Evolutionary conservation across 23 red algal species (phyloP).

Genomic region (Gracilaria vermiculophylla): DNA sequence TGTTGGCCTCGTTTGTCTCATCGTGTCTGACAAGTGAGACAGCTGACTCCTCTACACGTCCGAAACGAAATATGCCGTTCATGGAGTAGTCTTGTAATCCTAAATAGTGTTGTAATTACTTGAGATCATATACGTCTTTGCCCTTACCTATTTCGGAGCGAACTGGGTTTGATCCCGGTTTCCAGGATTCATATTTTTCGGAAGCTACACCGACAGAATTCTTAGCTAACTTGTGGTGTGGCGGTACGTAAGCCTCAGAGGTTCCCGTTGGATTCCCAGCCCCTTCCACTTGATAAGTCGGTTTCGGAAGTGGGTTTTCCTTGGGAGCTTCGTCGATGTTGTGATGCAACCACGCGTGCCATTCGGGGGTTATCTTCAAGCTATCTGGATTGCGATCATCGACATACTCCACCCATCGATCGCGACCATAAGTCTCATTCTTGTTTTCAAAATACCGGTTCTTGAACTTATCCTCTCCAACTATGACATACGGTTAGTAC

Average conservation of each 20-base stretch:
- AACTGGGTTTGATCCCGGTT: background rate
- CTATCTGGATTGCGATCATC: slow-evolving; percentile 72
- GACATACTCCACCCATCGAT: slow-evolving; percentile 96
- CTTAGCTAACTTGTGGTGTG: slow-evolving; percentile 26
- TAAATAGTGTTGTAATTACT: background rate
- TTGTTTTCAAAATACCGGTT: slow-evolving; percentile 94
- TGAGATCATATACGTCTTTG: slow-evolving; percentile 58
- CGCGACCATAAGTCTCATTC: slow-evolving; percentile 60
- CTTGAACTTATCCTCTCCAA: slow-evolving; percentile 84
- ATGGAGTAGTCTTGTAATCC: background rate
- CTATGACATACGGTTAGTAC: background rate
- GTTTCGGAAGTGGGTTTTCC: slow-evolving; percentile 38
- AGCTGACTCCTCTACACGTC: too few relatives aligned
- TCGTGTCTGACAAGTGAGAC: background rate
- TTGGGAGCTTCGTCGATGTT: slow-evolving; percentile 29
- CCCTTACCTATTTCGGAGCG: background rate
- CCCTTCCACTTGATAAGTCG: slow-evolving; percentile 12
- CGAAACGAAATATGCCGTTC: background rate
- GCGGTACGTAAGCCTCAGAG: slow-evolving; percentile 39
- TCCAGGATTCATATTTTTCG: slow-evolving; percentile 52
- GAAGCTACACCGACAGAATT: slow-evolving; percentile 13
- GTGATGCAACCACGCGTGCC: slow-evolving; percentile 78
- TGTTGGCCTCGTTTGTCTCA: too few relatives aligned
- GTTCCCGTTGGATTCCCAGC: slow-evolving; percentile 58
- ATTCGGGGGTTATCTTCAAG: slow-evolving; percentile 74